These are phyloP conservation scores for Stagonosporopsis rhizophila DNA, from an alignment of 2,329 filamentous ascomycete genomes.

Conservation along the genomic window DNA sequence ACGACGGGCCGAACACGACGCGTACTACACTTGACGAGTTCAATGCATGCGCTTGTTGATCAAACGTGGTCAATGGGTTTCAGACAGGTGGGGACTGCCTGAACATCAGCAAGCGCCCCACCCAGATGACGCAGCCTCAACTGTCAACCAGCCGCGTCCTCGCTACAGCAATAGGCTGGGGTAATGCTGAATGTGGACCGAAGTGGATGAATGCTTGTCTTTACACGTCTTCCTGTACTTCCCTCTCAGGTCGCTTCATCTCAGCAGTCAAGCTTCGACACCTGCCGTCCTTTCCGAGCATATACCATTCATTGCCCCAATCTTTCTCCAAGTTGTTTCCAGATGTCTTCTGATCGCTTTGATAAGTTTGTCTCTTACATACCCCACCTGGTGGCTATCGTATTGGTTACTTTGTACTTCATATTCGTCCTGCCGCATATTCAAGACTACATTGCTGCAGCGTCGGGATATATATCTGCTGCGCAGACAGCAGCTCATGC, in stretches of 20 bases:
- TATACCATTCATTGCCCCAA: conserved; percentile 5
- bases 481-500: conserved; percentile 17
- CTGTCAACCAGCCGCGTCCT: conserved; percentile 11
- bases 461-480: conserved; percentile 14
- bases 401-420: conserved; percentile 14
- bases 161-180: conserved; percentile 12
- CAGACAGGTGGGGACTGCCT: conserved; percentile 12
- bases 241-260: conserved; percentile 6
- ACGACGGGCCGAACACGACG: conserved; percentile 15
- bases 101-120: conserved; percentile 15
- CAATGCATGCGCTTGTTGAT: conserved; percentile 9
- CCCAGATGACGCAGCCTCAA: conserved; percentile 13
- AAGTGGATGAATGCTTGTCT: conserved; percentile 11
- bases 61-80: conserved; percentile 19
- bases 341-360: conserved; percentile 17
- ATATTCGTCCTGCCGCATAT: conserved; percentile 14
- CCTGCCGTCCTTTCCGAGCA: conserved; percentile 18
- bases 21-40: conserved; percentile 12
- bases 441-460: conserved; percentile 11
- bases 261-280: conserved; percentile 12
- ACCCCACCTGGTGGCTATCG: conserved; percentile 5
- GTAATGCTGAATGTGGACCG: conserved; percentile 8
- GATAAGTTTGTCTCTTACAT: conserved; percentile 17
- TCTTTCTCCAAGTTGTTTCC: conserved; percentile 2
- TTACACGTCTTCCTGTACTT: conserved; percentile 10